Conservation (phyloP, 148 eudicot species). For the Rhododendron simsii region DNA sequence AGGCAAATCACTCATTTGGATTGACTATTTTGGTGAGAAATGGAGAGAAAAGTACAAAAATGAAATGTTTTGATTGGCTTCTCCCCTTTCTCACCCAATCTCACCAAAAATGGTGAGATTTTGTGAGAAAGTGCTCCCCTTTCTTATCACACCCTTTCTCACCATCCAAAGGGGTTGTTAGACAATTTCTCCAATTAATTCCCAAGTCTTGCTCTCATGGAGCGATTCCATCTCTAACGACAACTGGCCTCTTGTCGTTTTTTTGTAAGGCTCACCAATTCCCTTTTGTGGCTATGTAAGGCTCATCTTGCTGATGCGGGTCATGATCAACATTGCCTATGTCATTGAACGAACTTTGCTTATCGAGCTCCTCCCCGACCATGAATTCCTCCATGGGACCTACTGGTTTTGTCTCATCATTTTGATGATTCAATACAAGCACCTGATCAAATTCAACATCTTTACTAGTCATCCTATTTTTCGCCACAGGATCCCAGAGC, state of each 20-base stretch:
- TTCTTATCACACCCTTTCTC: too few species aligned
- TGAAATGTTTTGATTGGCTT: too few species aligned
- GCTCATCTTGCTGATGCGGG: background rate
- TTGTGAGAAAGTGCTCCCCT: too few species aligned
- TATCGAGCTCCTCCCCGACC: background rate
- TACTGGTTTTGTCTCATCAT: background rate
- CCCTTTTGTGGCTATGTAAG: background rate
- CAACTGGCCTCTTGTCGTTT: background rate
- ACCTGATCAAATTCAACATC: background rate
- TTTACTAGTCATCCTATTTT: background rate
- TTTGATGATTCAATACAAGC: background rate
- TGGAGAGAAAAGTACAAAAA: too few species aligned
- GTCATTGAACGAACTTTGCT: background rate
- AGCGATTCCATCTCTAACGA: background rate
- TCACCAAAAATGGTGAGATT: too few species aligned
- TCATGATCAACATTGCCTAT: too few species aligned
- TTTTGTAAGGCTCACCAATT: too few species aligned
- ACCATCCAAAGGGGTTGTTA: too few species aligned
- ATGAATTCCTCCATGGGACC: background rate
- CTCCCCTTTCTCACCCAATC: too few species aligned
- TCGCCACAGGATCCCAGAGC: too few species aligned
- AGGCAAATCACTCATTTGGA: too few species aligned
- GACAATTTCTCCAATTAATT: background rate
- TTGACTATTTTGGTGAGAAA: too few species aligned
- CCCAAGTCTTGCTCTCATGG: background rate